Base-by-base conservation (phyloP, 2,329 filamentous ascomycete genomes). In the Diplocarpon mali region DNA sequence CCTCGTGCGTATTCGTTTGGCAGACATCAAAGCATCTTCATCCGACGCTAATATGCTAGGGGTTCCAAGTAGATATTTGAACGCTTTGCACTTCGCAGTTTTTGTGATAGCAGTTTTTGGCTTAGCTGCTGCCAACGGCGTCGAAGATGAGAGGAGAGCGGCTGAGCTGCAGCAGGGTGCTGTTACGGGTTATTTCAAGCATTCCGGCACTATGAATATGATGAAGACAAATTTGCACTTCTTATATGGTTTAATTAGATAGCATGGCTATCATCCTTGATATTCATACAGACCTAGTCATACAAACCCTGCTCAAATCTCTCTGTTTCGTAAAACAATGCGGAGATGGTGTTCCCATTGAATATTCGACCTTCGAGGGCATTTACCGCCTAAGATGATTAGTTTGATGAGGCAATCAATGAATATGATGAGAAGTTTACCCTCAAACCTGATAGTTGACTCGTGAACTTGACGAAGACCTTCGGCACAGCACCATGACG, bases 401-500 rank as follows among this genome's bases (percentile, higher is more conserved):
- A 47, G 46, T 59, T 36, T 60, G 47, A 46, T 16, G 11, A 12
- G 9, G 36, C 34, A 39, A 36, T 24, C 45, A 30, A 16, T 37
- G 9, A 35, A 35, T 14, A 16, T 24, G 3, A 12, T 31, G 7
- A 14, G 17, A 17, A 28, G 73, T 80, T 68, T 71, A 89, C 85
- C 56, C 88, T 75, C 46, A 96, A 66, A 12, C 88, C 92, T 37
- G 85, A 92, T 43, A 96, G 70, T 57, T 82, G 77, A 53, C 83
- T 84, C 2, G 85, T 90, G 61, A 96, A 98, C 62, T 93, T 86
- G 63, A 98, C 87, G 63, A 95, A 96, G 4, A 98, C 92, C 42
- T 79, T 76, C 11, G 71, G 66, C 49, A 63, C 66, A 35, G 69
- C 65, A 39, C 69, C 70, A 52, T 73, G 67, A 36, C 78, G 69